Evolutionary conservation across 257 asterid species (phyloP).

Genomic region (Nicotiana otophora): DNA sequence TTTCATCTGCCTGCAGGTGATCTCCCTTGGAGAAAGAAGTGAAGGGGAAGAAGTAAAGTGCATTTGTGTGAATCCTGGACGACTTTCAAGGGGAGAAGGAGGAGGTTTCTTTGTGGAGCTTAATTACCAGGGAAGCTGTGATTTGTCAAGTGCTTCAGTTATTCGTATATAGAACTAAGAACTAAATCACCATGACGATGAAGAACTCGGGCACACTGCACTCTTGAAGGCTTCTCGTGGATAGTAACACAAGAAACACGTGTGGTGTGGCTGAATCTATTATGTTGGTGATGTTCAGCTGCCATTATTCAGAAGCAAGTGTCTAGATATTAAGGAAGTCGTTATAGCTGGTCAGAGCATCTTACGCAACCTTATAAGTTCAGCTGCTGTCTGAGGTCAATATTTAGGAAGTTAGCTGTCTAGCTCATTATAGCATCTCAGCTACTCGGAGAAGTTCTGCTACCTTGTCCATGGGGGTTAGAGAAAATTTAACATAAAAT

Average conservation of each 20-base stretch:
- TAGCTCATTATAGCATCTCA: not conserved
- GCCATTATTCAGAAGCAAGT: too few relatives aligned
- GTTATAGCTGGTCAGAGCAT: not conserved
- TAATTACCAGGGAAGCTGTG: slow-evolving; percentile 54
- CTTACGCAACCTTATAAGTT: not conserved
- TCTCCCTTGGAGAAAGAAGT: slow-evolving; percentile 48
- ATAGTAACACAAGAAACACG: not conserved
- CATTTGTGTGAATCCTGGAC: slow-evolving; percentile 88
- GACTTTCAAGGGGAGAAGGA: slow-evolving; percentile 93
- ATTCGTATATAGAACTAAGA: slow-evolving; percentile 51
- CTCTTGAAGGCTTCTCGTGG: not conserved
- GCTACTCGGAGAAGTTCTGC: not conserved
- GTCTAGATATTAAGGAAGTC: not conserved
- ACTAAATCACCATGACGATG: not conserved
- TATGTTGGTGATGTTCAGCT: not conserved
- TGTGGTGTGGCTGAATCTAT: not conserved
- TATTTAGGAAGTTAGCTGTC: not conserved
- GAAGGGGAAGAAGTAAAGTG: slow-evolving; percentile 60
- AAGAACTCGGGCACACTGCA: not conserved
- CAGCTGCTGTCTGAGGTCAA: not conserved
- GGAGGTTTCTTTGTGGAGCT: slow-evolving; percentile 95
- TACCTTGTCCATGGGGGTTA: not conserved
- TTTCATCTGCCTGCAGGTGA: slow-evolving; percentile 36
- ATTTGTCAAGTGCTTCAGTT: slow-evolving; percentile 64
- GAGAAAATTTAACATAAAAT: not conserved